Evolutionary conservation across 768 basidiomycete genomes (phyloP), one percentile per base, ranked within the genome.

Genomic region (Amanita inopinata): DNA sequence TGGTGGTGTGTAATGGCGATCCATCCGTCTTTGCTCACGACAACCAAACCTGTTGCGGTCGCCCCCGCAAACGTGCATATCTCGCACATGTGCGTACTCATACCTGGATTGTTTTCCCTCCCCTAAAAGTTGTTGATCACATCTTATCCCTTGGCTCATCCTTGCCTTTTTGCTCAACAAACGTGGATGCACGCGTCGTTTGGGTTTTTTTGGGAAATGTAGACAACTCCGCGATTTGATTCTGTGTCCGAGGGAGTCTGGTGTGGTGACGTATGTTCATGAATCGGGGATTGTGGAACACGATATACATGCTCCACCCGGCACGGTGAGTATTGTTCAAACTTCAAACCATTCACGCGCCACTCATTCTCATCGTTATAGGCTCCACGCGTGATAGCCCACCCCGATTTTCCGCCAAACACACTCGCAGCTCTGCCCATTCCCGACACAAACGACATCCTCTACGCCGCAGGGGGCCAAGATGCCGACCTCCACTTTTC

Each of bases 391-490:
- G 59, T 57, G 10, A 57, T 86, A 27, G 72, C 71, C 2, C 63
- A 74, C 19, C 68, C 82, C 33, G 48, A 63, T 3, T 86, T 83
- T 56, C 59, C 53, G 5, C 78, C 83, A 9, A 83, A 81, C 53
- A 78, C 80, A 1, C 67, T 86, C 24, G 61, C 79, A 1, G 74
- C 76, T 0, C 65, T 82, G 10, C 63, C 56, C 2, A 54, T 84
- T 12, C 69, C 69, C 2, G 73, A 61, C 23, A 64, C 69, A 0
- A 62, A 73, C 37, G 69, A 74, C 28, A 74, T 70, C 0, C 69
- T 86, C n/a, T 62, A 84, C n/a, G 83, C 83, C 23, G 81, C 78
- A 11, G 83, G 83, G 49, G 83, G 83, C 3, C 81, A 82, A 53
- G 76, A 81, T 3, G 74, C 80, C 1, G 80, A 86, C 53, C 67